Base-by-base conservation (phyloP, 2,329 filamentous ascomycete species). In the Phaeophleospora eucalypticola region DNA sequence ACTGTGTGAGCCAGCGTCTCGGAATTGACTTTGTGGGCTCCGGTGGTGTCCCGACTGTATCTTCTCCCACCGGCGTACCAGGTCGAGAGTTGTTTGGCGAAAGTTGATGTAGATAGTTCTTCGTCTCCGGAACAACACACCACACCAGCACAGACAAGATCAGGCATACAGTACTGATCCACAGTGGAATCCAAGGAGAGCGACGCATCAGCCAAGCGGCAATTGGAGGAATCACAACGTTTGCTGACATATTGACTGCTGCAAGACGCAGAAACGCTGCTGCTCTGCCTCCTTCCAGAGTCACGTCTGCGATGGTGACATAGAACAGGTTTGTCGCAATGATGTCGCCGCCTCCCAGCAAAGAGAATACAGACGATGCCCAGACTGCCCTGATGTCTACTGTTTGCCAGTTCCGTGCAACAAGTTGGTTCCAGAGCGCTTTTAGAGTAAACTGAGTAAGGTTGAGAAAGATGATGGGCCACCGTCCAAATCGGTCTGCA, bases 321-420 rank as follows among this genome's bases (percentile, higher is more conserved):
- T 61, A 64, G 15, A 60, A 45, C 14, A 68, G 24, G 1, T 58
- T 59, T 4, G 58, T 50, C 1, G 60, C 45, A 6, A 62, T 57
- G 3, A 59, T 43, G 3, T 41, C 46, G 1, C 58, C 59, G 33
- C 66, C 67, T 12, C 58, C 57, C 4, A 68, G 37, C 3, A 68
- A 15, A 7, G 54, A 58, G 41, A 62, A 57, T 1, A 63, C 36
- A 4, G 65, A 51, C 15, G 61, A 60, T 2, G 61, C 42, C 64
- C 64, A 68, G 10, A 58, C 48, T 16, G 60, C 43, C n/a, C 59
- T 53, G 7, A 69, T 50, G 17, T 64, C 58, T 34, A 68, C 54
- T 2, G 44, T 52, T 24, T 64, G 60, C 64, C 65, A 68, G 42
- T 61, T 65, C 56, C 63, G 66, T 27, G 58, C 61, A 17, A 69